phyloP scores from a whole-genome alignment of 2,329 filamentous ascomycete genomes.

The Cladophialophora bantiana region DNA sequence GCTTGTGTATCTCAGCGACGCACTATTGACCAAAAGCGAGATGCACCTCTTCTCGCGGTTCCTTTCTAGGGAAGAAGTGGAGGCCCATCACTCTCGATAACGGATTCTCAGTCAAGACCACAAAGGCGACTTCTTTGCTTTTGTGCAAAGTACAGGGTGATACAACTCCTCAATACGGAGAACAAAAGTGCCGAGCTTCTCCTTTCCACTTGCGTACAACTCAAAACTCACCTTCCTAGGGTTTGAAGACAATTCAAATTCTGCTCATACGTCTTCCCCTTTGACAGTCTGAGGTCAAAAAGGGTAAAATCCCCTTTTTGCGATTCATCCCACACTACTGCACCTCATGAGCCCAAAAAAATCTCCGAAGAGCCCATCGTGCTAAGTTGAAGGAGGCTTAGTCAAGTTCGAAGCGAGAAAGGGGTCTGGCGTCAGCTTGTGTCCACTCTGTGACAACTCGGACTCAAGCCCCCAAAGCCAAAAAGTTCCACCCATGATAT shows the following conservation, averaged over 20 bases:
- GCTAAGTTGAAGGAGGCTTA: slow-evolving; percentile 5
- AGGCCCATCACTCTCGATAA: slow-evolving; percentile 1
- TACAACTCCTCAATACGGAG: neutral
- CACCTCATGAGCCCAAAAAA: slow-evolving; percentile 5
- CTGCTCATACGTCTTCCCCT: neutral
- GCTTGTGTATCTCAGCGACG: slow-evolving; percentile 1
- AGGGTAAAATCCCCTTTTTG: neutral
- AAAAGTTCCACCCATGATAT: slow-evolving; percentile 3
- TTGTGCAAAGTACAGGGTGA: neutral
- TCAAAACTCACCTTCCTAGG: neutral
- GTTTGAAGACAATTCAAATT: neutral
- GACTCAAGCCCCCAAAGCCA: slow-evolving; percentile 10
- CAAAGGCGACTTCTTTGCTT: neutral
- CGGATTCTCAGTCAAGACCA: neutral
- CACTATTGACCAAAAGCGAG: slow-evolving; percentile 20
- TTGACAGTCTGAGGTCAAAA: neutral
- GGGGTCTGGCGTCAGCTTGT: neutral
- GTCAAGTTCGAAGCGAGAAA: neutral
- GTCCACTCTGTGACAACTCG: slow-evolving; percentile 15
- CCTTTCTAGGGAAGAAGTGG: neutral
- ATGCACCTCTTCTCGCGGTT: neutral
- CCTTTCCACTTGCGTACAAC: neutral
- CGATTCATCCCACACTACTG: slow-evolving; percentile 4
- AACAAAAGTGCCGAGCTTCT: neutral
- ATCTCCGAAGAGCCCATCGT: slow-evolving; percentile 1